Evolutionary conservation across 2,329 filamentous ascomycete species (phyloP).

Genomic region (Parafenestella ontariensis): DNA sequence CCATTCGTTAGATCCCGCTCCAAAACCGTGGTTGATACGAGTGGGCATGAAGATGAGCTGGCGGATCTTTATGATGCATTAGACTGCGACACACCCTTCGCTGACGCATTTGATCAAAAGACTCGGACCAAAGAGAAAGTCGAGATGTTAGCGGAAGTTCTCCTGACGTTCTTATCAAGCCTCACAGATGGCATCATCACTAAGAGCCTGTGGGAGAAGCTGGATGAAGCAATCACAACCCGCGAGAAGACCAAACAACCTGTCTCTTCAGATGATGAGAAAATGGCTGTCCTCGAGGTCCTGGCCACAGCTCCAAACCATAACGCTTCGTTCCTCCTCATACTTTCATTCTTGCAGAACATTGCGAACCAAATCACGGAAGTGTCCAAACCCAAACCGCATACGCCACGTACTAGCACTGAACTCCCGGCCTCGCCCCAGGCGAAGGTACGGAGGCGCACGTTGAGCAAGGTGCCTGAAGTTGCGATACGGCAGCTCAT

Average conservation of each 20-base stretch:
- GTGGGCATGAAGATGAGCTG: constrained; percentile 52
- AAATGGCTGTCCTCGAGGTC: constrained; percentile 73
- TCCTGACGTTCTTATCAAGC: constrained; percentile 76
- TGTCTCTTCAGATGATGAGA: constrained; percentile 60
- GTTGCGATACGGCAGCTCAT: constrained; percentile 64
- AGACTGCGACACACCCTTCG: constrained; percentile 71
- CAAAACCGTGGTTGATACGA: constrained; percentile 51
- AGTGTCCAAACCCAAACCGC: constrained; percentile 27
- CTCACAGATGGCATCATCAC: constrained; percentile 83
- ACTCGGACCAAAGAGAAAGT: constrained; percentile 71
- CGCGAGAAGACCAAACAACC: constrained; percentile 54
- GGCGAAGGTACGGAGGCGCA: constrained; percentile 46
- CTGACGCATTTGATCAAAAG: constrained; percentile 64
- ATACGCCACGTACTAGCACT: constrained; percentile 34
- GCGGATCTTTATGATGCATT: constrained; percentile 67
- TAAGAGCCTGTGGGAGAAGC: constrained; percentile 67
- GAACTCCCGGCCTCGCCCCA: constrained; percentile 43
- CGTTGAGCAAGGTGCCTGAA: constrained; percentile 55
- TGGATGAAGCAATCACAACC: constrained; percentile 33
- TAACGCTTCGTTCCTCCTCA: constrained; percentile 87
- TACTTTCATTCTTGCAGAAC: constrained; percentile 76
- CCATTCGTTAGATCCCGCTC: constrained; percentile 58
- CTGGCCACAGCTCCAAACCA: constrained; percentile 73
- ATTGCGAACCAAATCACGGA: constrained; percentile 62
- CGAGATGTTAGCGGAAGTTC: constrained; percentile 74